Conservation (phyloP, 2,329 filamentous ascomycete genomes). For the Malbranchea cinnamomea region DNA sequence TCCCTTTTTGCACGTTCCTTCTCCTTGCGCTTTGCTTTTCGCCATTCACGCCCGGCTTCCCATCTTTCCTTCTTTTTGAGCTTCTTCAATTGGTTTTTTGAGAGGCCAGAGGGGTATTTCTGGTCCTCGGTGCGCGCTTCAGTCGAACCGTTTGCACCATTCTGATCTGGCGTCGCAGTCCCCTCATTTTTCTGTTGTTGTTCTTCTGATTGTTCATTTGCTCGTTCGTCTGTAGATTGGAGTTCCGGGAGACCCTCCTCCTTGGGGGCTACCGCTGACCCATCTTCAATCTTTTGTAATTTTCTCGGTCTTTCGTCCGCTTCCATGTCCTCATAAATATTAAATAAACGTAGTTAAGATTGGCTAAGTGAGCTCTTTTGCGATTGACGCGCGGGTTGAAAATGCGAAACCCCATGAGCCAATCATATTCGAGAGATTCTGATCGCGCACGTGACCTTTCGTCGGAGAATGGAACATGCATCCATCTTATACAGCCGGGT, state of each 20-base stretch:
- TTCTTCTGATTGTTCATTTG: not conserved
- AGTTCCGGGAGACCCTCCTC: slow-evolving; percentile 8
- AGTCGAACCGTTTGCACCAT: slow-evolving; percentile 4
- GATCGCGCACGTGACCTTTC: no score
- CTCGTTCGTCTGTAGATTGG: not conserved
- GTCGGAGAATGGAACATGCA: no score
- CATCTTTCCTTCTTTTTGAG: slow-evolving; percentile 55
- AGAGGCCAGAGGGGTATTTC: slow-evolving; percentile 32
- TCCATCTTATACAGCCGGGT: no score
- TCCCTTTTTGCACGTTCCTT: slow-evolving; percentile 39
- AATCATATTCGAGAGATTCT: no score
- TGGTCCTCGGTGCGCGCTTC: not conserved
- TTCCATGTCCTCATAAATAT: slow-evolving; percentile 39
- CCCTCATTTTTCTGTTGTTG: not conserved
- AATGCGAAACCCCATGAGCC: no score
- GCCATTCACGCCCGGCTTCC: slow-evolving; percentile 53
- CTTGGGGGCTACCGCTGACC: slow-evolving; percentile 10
- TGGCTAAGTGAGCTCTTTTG: no score
- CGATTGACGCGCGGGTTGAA: no score
- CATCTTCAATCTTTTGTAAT: slow-evolving; percentile 36
- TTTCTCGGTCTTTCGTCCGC: slow-evolving; percentile 41
- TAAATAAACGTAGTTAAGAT: no score
- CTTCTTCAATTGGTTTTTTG: slow-evolving; percentile 79
- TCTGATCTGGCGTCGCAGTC: slow-evolving; percentile 1
- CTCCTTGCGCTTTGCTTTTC: slow-evolving; percentile 44